Percentiles rank a stretch among this genome's conserved stretches.
Evolutionary conservation across 1,284 basidiomycete species (phyloP).

Genomic region (Cryptococcus hybrid): DNA sequence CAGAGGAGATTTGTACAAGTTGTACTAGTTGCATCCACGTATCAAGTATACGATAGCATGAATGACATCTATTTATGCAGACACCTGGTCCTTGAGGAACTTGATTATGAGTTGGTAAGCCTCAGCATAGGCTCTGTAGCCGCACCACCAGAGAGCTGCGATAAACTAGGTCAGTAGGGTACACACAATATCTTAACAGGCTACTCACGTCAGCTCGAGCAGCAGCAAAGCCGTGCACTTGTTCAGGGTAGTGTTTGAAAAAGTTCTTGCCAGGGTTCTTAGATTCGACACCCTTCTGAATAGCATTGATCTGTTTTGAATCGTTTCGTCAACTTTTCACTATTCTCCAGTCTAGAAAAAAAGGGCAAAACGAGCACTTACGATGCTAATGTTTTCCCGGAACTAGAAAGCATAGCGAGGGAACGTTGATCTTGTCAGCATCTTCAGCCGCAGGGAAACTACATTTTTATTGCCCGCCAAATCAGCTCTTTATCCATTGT

Average conservation of each 20-base stretch:
- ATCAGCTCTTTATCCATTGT: neutral
- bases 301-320: conserved; percentile 24
- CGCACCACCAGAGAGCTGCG: conserved; percentile 23
- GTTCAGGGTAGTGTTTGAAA: conserved; percentile 45
- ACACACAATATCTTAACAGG: no score
- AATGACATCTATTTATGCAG: no score
- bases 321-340: neutral
- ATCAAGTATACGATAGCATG: no score
- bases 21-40: no score
- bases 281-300: conserved; percentile 41
- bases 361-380: conserved; percentile 11
- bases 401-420: conserved; percentile 48
- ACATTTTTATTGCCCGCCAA: neutral
- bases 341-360: neutral
- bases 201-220: conserved; percentile 49
- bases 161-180: neutral
- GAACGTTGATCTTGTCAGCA: conserved; percentile 45
- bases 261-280: conserved; percentile 47
- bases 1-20: no score
- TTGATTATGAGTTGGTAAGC: conserved; percentile 24
- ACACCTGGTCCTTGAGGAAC: conserved; percentile 22
- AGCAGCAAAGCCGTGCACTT: conserved; percentile 51
- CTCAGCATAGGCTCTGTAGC: conserved; percentile 24
- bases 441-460: conserved; percentile 48
- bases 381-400: conserved; percentile 49